Conservation (phyloP, 139 green algal genomes). For the Chlorella sp. region DNA sequence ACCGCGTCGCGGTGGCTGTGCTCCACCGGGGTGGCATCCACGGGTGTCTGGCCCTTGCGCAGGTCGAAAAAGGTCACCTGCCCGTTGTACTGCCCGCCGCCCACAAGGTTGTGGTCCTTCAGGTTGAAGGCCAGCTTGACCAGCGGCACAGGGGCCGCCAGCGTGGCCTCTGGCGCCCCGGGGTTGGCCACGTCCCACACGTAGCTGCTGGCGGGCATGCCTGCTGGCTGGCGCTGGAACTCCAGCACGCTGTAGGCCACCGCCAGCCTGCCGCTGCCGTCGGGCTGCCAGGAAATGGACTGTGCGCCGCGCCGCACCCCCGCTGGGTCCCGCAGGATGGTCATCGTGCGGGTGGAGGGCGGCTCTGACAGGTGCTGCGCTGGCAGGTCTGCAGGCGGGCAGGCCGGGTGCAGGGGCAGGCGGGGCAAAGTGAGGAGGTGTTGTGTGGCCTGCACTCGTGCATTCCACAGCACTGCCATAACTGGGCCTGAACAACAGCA, state of each 20-base stretch:
- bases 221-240: constrained; percentile 85
- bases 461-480: no score
- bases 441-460: no score
- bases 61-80: constrained; percentile 90
- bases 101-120: constrained; percentile 84
- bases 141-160: constrained; percentile 81
- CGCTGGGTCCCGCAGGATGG: constrained; percentile 86
- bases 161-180: constrained; percentile 82
- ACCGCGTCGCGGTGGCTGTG: constrained; percentile 78
- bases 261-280: constrained; percentile 68
- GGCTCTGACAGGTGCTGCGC: constrained; percentile 24
- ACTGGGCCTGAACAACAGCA: neutral
- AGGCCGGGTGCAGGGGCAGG: neutral
- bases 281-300: constrained; percentile 86
- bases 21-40: constrained; percentile 83
- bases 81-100: constrained; percentile 90
- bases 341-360: constrained; percentile 71
- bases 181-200: constrained; percentile 94
- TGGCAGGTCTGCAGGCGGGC: constrained; percentile 31
- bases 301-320: constrained; percentile 66
- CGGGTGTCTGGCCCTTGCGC: constrained; percentile 74
- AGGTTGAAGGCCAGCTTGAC: constrained; percentile 85
- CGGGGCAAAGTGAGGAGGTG: neutral
- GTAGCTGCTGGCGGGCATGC: constrained; percentile 56
- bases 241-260: constrained; percentile 85